phyloP scores from a whole-genome alignment of 768 basidiomycete species.

The Lactifluus hygrophoroides region DNA sequence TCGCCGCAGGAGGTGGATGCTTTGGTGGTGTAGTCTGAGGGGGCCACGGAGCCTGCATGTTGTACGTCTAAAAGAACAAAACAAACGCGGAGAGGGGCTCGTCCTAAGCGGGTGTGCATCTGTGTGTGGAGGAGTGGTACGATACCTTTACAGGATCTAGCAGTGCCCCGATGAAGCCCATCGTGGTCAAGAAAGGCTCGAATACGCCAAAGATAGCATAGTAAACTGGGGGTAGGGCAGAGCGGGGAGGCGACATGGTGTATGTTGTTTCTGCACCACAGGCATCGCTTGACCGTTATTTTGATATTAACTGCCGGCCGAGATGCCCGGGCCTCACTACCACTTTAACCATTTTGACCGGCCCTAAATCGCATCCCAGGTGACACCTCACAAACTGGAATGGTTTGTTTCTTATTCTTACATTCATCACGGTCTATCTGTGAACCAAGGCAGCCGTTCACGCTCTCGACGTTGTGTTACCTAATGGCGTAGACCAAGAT shows the following conservation, averaged over 20 bases:
- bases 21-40: conserved; percentile 36
- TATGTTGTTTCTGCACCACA: too few relatives aligned
- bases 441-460: conserved; percentile 59
- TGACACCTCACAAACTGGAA: not conserved
- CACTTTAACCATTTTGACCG: too few relatives aligned
- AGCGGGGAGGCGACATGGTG: conserved; percentile 37
- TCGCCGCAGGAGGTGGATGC: conserved; percentile 49
- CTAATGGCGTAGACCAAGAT: conserved; percentile 80
- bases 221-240: conserved; percentile 66
- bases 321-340: not conserved
- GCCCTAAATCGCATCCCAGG: conserved; percentile 24
- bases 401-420: conserved; percentile 40
- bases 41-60: conserved; percentile 71
- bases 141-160: conserved; percentile 55
- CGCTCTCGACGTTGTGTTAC: conserved; percentile 38
- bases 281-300: too few relatives aligned
- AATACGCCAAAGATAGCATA: conserved; percentile 66
- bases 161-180: conserved; percentile 60
- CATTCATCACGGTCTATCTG: conserved; percentile 44
- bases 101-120: too few relatives aligned
- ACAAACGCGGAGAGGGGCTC: too few relatives aligned
- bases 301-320: too few relatives aligned
- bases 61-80: conserved; percentile 44
- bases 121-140: conserved; percentile 21
- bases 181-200: conserved; percentile 57